Percentiles rank a stretch among this genome's conserved stretches.
Conservation (phyloP, 2,329 filamentous ascomycete genomes). For the Orbilia ellipsospora region DNA sequence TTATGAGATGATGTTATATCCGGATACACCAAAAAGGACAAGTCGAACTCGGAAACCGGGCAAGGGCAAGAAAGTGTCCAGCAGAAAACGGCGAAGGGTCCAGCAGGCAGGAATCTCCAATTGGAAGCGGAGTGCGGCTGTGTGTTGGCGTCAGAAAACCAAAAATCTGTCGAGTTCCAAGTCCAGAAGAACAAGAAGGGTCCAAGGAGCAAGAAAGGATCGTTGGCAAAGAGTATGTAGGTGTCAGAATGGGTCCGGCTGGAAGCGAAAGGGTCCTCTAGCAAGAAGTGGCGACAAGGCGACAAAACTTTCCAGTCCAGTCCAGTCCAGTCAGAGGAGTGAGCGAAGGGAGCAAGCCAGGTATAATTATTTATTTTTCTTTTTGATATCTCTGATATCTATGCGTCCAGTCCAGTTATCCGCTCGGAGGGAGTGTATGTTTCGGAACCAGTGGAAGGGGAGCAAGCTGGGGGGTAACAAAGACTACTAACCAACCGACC, state of each 20-base stretch:
- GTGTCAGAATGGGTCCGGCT: conserved; percentile 23
- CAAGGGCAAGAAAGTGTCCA: conserved; percentile 12
- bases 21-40: conserved; percentile 22
- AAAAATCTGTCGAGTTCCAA: conserved; percentile 30
- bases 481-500: conserved; percentile 33
- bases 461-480: too few species aligned
- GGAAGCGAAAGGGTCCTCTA: conserved; percentile 37
- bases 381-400: conserved; percentile 37
- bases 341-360: conserved; percentile 31
- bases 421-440: conserved; percentile 26
- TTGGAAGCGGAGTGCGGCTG: conserved; percentile 50
- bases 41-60: conserved; percentile 24
- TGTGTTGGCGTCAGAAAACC: conserved; percentile 34
- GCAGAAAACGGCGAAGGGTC: conserved; percentile 23
- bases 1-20: conserved; percentile 34
- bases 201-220: conserved; percentile 5
- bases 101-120: conserved; percentile 28
- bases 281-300: conserved; percentile 43
- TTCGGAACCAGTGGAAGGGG: conserved; percentile 20
- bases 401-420: conserved; percentile 4
- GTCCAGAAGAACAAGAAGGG: conserved; percentile 36
- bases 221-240: conserved; percentile 4
- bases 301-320: conserved; percentile 47
- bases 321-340: neutral
- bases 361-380: neutral